These are phyloP conservation scores for Septoria linicola DNA, from an alignment of 2,329 filamentous ascomycete species.

Conservation along the genomic window DNA sequence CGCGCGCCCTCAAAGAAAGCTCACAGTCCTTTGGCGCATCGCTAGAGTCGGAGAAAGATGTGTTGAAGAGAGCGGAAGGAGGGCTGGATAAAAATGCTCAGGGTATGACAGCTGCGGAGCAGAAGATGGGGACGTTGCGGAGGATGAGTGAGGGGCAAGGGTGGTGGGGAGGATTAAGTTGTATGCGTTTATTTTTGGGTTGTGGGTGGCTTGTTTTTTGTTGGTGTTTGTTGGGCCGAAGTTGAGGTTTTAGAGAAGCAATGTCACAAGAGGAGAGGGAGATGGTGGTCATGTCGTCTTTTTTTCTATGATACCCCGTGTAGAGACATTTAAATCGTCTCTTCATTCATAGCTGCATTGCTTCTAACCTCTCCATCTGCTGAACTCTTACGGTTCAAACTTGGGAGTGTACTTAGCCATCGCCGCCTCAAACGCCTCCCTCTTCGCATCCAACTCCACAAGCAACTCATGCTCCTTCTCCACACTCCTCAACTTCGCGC, in stretches of 20 bases:
- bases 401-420: constrained; percentile 84
- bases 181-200: constrained; percentile 77
- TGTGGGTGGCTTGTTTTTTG: constrained; percentile 75
- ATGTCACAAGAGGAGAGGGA: background rate
- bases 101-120: constrained; percentile 73
- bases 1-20: constrained; percentile 71
- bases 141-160: constrained; percentile 85
- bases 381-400: constrained; percentile 57
- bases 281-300: background rate
- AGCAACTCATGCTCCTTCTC: constrained; percentile 70
- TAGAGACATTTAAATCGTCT: background rate
- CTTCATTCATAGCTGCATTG: background rate
- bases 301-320: background rate
- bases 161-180: constrained; percentile 74
- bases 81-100: constrained; percentile 74
- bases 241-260: constrained; percentile 66
- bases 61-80: constrained; percentile 68
- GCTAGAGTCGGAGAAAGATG: constrained; percentile 71
- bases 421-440: constrained; percentile 79
- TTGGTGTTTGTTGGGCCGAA: constrained; percentile 87
- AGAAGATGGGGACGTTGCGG: constrained; percentile 72
- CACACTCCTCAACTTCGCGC: constrained; percentile 52
- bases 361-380: too few species aligned
- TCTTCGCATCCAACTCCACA: constrained; percentile 78
- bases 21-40: constrained; percentile 69